Conservation (phyloP, 192 early-diverging fungal species). For the Borealophlyctis nickersoniae region DNA sequence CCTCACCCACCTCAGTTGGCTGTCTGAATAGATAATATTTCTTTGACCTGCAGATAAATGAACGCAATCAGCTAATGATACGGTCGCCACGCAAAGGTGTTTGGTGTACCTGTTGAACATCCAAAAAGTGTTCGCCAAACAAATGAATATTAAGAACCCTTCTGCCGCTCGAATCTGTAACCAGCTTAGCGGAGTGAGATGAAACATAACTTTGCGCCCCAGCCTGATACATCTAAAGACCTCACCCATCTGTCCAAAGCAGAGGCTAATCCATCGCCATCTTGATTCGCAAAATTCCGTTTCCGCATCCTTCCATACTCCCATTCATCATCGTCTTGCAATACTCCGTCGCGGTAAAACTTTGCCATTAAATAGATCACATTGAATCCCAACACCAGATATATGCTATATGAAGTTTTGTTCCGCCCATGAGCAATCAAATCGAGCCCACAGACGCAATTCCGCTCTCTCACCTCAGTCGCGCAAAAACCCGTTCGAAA, state of each 20-base stretch:
- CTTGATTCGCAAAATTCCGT: background rate
- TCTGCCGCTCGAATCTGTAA: background rate
- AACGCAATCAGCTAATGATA: no score
- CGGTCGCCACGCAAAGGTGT: no score
- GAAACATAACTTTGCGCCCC: background rate
- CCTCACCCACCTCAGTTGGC: conserved; percentile 8
- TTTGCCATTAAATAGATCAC: background rate
- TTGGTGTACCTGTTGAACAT: conserved; percentile 20
- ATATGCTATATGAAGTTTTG: no score
- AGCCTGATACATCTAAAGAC: background rate
- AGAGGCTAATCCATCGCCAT: background rate
- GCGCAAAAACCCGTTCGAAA: no score
- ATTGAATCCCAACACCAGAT: background rate
- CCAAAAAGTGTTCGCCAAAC: conserved; percentile 18
- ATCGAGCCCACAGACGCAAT: no score
- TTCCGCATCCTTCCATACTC: background rate
- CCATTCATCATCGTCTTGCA: no score
- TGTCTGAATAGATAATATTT: conserved; percentile 16
- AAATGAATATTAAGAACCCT: background rate
- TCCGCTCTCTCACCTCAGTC: no score
- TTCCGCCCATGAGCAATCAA: no score
- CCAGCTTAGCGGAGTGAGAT: background rate
- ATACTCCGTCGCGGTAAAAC: background rate
- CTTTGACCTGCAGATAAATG: no score
- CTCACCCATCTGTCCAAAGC: background rate